Evolutionary conservation across 2,329 filamentous ascomycete genomes (phyloP).

Genomic region (Ascosphaera aggregata): DNA sequence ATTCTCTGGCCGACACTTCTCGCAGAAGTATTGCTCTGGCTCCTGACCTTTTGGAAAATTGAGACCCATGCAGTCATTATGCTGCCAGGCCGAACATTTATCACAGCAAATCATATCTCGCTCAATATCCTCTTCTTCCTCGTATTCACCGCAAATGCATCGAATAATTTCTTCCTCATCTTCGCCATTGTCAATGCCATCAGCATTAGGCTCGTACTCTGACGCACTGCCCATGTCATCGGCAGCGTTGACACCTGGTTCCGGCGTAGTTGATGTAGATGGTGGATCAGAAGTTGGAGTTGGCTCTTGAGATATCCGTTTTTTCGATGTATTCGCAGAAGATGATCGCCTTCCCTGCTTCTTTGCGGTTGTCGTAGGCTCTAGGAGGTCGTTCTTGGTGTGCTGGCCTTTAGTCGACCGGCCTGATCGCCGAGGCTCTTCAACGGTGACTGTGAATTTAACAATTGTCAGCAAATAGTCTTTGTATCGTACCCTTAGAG

Average conservation of each 20-base stretch:
- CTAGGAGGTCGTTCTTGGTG: conserved; percentile 61
- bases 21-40: conserved; percentile 75
- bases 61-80: conserved; percentile 87
- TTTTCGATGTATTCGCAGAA: no score
- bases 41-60: conserved; percentile 51
- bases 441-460: no score
- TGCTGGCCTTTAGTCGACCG: conserved; percentile 94
- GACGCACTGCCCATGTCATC: no score
- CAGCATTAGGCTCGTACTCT: no score
- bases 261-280: no score
- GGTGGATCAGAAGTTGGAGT: conserved; percentile 18
- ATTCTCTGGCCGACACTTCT: conserved; percentile 63
- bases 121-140: conserved; percentile 63
- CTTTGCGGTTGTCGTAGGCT: conserved; percentile 28
- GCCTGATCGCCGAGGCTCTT: conserved; percentile 80
- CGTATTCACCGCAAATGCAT: conserved; percentile 76
- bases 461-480: no score
- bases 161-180: conserved; percentile 56
- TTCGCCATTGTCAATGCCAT: no score
- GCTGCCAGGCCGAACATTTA: conserved; percentile 81
- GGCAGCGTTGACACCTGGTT: no score
- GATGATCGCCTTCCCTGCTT: conserved; percentile 22
- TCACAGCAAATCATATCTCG: conserved; percentile 95
- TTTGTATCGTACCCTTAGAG: no score
- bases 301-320: conserved; percentile 23